phyloP scores from a whole-genome alignment of 192 early-diverging fungal genomes.

The Umbelopsis ramanniana region DNA sequence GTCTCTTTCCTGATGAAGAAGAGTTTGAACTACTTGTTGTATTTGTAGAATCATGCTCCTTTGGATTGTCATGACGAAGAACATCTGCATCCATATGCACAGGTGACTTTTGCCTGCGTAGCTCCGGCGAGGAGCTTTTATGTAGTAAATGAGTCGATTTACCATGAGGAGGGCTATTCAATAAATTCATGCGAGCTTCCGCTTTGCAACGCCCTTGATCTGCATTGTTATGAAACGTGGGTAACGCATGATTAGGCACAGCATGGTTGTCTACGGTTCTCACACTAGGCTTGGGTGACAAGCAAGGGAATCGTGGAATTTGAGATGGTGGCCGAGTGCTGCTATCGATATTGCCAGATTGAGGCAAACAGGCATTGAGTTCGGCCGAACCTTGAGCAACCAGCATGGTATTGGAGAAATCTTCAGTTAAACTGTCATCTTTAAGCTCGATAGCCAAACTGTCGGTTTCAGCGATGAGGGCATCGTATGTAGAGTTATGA shows the following conservation, averaged over 20 bases:
- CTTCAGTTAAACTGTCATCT: background rate
- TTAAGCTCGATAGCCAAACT: background rate
- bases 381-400: background rate
- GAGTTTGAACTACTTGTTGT: background rate
- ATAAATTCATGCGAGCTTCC: background rate
- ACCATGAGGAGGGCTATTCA: background rate
- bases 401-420: background rate
- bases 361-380: background rate
- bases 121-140: slow-evolving; percentile 6
- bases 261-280: background rate
- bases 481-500: background rate
- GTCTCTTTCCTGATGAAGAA: background rate
- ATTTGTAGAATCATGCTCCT: background rate
- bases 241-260: background rate
- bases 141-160: background rate
- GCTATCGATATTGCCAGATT: background rate
- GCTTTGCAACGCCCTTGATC: background rate
- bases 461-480: background rate
- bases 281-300: background rate
- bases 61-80: background rate
- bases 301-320: background rate
- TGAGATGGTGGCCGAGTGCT: background rate
- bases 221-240: background rate
- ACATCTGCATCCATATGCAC: background rate
- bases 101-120: background rate